Base-by-base conservation (phyloP, 345 rosid genomes). In the Linum tenue region DNA sequence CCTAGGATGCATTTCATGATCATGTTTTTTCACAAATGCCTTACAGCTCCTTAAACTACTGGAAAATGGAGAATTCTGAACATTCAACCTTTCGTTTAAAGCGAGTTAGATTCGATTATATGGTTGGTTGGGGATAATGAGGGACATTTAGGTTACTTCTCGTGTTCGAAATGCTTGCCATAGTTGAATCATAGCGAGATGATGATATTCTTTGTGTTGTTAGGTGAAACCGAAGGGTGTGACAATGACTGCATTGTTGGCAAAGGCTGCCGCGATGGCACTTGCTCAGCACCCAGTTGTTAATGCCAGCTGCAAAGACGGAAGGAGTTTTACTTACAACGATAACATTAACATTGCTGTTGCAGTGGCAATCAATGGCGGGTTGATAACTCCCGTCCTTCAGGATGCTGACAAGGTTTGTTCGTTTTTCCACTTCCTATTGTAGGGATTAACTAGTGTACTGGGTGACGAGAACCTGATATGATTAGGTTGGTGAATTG, bases 211-310 rank as follows among this genome's bases (percentile, higher is more conserved):
- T 8, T 59, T 4, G 48, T 22, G 3, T 37, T 62, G 64, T 63
- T 77, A 88, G 97, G 92, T 92, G 80, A 90, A 92, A 75, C 91
- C 89, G 35, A 90, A 90, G 81, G 97, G 97, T 64, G 98, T 90
- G 40, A 88, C 98, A 37, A 90, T 92, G 98, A 94, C 96, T 31
- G 96, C 92, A 4, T 71, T 94, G 64, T 74, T 94, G 70, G 96
- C 99, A 7, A 94, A 94, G 75, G 99, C 97, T 63, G 86, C 88
- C 7, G 99, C 97, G 61, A 85, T 94, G 96, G 90, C 97, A 41
- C 85, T 94, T 60, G 96, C 69, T 63, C 92, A 88, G 78, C 96
- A 90, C 68, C 96, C 97, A 39, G 95, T 92, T 69, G 96, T 92
- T 70, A 90, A 90, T 17, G 82, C 99, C n/a, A 84, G 77, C 77